Evolutionary conservation across 371 early-diverging fungal species (phyloP), one percentile per base, ranked within the genome.

Genomic region (Apophysomyces sp.): DNA sequence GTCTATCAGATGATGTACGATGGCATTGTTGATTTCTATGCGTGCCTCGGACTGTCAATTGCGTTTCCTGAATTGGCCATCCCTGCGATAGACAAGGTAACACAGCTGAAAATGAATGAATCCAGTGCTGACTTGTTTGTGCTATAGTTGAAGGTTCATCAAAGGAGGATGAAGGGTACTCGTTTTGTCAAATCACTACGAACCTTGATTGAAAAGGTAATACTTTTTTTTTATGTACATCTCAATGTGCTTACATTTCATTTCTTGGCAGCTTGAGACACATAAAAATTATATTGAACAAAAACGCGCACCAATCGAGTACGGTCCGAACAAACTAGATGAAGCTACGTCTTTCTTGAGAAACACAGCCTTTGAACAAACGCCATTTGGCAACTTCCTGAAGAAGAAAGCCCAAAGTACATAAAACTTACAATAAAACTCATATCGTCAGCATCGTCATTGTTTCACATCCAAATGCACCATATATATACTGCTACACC

Each of bases 51-150:
- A 29, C 72, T 83, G 16, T 89, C 89, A 37, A 94, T 98, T 66
- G 91, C 93, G n/a, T 98, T 95, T 86, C 97, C 97, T 9, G 97
- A 96, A 67, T 66, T 95, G 52, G 88, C 78, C 29, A 84, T 92
- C 52, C 93, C 94, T 9, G 89, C 89, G 1, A 77, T 93, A 57
- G 75, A 88, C 40, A 89, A 88, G 73, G 83, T 89, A 71, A 59
- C 62, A 60, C 13, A 4, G 30, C 7, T 4, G 27, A 40, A 15
- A 58, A 30, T 41, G 18, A 2, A 7, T 12, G 36, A 24, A 54
- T 4, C 29, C 31, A 16, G 53, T 61, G 16, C 4, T 24, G 61
- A 16, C 18, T 24, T 39, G 12, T 44, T 28, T 34, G 21, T 57
- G n/a, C n/a, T 36, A 16, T 62, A 86, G 81, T 68, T 89, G 39